Percentiles rank a stretch among this genome's conserved stretches.
Conservation (phyloP, 2,329 filamentous ascomycete genomes). For the Colletotrichum nymphaeae region DNA sequence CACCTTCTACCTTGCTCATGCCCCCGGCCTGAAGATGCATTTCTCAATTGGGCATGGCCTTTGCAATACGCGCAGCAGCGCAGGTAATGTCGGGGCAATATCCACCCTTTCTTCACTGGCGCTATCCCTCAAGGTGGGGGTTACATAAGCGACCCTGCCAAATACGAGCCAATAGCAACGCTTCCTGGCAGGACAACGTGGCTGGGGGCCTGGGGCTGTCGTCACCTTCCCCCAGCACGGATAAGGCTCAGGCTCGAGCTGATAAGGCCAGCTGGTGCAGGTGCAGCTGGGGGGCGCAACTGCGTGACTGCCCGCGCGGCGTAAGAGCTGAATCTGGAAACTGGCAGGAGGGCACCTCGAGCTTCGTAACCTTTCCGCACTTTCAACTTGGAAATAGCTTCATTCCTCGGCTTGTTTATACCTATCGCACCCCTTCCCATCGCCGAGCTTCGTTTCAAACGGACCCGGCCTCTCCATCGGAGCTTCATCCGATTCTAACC, state of each 20-base stretch:
- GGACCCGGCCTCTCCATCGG: neutral
- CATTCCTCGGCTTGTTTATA: neutral
- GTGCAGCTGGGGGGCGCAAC: slow-evolving; percentile 5
- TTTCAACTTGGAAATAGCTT: neutral
- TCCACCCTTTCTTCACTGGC: slow-evolving; percentile 8
- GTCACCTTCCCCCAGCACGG: slow-evolving; percentile 34
- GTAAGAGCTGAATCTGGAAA: slow-evolving; percentile 13
- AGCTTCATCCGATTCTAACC: slow-evolving; percentile 2
- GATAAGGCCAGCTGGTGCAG: slow-evolving; percentile 34
- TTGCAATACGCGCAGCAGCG: slow-evolving; percentile 21
- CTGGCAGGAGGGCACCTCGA: slow-evolving; percentile 2
- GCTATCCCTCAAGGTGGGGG: neutral
- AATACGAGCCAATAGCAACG: slow-evolving; percentile 6
- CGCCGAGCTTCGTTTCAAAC: neutral
- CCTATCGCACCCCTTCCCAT: neutral
- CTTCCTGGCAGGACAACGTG: slow-evolving; percentile 12
- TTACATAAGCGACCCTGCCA: slow-evolving; percentile 6
- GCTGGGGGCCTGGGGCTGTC: slow-evolving; percentile 31
- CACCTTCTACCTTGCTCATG: neutral
- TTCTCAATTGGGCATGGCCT: slow-evolving; percentile 25
- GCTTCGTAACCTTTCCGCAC: neutral
- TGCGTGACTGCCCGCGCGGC: slow-evolving; percentile 6
- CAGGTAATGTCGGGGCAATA: slow-evolving; percentile 2
- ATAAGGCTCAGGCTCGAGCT: slow-evolving; percentile 32
- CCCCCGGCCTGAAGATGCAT: slow-evolving; percentile 11